phyloP scores from a whole-genome alignment of 495 filamentous ascomycete species.

The Aspergillus olivimuriae region DNA sequence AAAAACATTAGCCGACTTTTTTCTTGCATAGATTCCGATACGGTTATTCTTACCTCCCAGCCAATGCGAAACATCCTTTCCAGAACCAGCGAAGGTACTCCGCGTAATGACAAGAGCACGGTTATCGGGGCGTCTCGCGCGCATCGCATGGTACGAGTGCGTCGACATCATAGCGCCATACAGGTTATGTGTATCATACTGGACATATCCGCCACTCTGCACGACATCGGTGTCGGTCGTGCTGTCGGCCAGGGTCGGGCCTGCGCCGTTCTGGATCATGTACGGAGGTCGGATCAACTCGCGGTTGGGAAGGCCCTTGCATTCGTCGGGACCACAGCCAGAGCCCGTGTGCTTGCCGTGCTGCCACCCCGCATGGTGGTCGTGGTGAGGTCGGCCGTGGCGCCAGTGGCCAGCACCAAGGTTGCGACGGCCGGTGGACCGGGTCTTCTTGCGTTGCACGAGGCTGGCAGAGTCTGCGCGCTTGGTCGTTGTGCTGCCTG shows the following conservation, averaged over 20 bases:
- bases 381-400: neutral
- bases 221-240: neutral
- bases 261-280: neutral
- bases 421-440: conserved; percentile 6
- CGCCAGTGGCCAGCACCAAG: conserved; percentile 16
- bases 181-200: neutral
- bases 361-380: conserved; percentile 1
- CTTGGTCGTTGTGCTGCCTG: neutral
- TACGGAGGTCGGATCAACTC: neutral
- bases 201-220: neutral
- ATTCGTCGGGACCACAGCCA: conserved; percentile 3
- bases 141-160: neutral
- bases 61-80: neutral
- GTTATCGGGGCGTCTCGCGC: neutral
- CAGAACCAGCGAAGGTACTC: neutral
- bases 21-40: neutral
- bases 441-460: neutral
- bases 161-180: neutral
- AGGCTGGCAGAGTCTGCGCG: neutral
- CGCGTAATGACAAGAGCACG: neutral
- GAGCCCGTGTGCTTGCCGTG: conserved; percentile 1
- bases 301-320: conserved; percentile 1
- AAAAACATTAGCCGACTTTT: neutral
- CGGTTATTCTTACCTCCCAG: neutral
- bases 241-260: neutral